Percentiles rank a stretch among this genome's conserved stretches.
phyloP scores from a whole-genome alignment of 805 yeast species.

The Blastobotrys attinorum region DNA sequence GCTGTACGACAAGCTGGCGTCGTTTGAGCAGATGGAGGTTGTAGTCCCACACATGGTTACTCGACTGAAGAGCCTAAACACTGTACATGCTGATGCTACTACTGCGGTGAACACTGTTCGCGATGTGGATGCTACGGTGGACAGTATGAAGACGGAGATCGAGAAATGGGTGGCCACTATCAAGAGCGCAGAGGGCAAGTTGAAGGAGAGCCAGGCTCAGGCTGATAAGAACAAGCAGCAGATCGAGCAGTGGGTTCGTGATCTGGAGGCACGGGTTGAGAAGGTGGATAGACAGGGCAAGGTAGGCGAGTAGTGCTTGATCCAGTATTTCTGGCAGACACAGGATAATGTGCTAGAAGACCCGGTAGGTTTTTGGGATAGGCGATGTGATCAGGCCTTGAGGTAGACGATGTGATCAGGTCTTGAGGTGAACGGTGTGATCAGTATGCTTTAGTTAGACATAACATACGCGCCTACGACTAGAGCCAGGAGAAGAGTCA shows the following conservation, averaged over 20 bases:
- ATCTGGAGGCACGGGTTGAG: not conserved
- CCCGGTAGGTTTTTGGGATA: too few relatives aligned
- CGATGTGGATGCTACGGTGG: constrained; percentile 10
- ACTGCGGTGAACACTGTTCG: constrained; percentile 4
- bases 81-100: constrained; percentile 16
- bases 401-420: too few relatives aligned
- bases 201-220: not conserved
- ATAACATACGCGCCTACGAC: too few relatives aligned
- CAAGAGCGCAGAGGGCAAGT: constrained; percentile 7
- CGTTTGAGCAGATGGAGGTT: constrained; percentile 6
- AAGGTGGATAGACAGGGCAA: not conserved
- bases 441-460: too few relatives aligned
- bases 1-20: constrained; percentile 10
- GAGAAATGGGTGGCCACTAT: constrained; percentile 11
- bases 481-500: too few relatives aligned
- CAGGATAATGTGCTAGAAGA: too few relatives aligned
- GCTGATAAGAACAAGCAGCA: constrained; percentile 3
- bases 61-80: constrained; percentile 13
- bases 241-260: constrained; percentile 7
- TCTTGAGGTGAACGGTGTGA: too few relatives aligned
- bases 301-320: not conserved
- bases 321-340: not conserved
- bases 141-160: constrained; percentile 4
- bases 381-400: too few relatives aligned
- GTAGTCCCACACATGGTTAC: constrained; percentile 10